These are phyloP conservation scores for Metarhizium sp. DNA, from an alignment of 2,329 filamentous ascomycete species.

Conservation along the genomic window DNA sequence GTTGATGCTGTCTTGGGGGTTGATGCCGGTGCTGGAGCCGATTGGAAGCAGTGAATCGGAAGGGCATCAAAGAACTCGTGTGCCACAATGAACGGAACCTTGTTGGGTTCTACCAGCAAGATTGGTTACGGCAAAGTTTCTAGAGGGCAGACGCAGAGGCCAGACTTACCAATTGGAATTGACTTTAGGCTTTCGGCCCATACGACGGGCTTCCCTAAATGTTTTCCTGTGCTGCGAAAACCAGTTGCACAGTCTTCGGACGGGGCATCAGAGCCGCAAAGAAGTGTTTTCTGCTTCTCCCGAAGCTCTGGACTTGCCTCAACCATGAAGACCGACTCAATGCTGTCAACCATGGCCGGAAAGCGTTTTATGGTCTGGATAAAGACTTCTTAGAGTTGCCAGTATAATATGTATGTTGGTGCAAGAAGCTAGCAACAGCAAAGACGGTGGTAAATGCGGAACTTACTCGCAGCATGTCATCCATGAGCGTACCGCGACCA, in stretches of 20 bases:
- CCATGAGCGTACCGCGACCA: constrained; percentile 91
- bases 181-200: constrained; percentile 87
- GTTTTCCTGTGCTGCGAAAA: constrained; percentile 65
- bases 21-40: constrained; percentile 36
- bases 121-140: background rate
- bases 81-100: constrained; percentile 85
- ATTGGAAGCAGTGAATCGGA: constrained; percentile 91
- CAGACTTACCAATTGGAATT: constrained; percentile 55
- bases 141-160: background rate
- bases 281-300: constrained; percentile 65
- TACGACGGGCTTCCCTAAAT: constrained; percentile 63
- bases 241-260: constrained; percentile 66
- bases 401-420: background rate
- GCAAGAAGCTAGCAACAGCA: no score
- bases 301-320: constrained; percentile 82
- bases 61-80: constrained; percentile 99
- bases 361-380: constrained; percentile 73
- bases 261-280: constrained; percentile 63
- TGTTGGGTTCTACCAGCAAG: constrained; percentile 42
- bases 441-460: background rate
- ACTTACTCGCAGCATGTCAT: constrained; percentile 80
- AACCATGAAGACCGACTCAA: constrained; percentile 87
- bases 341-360: constrained; percentile 61
- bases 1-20: constrained; percentile 15
- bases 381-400: background rate